Evolutionary conservation across 2,329 filamentous ascomycete genomes (phyloP).

Genomic region (Ascochyta fabae): DNA sequence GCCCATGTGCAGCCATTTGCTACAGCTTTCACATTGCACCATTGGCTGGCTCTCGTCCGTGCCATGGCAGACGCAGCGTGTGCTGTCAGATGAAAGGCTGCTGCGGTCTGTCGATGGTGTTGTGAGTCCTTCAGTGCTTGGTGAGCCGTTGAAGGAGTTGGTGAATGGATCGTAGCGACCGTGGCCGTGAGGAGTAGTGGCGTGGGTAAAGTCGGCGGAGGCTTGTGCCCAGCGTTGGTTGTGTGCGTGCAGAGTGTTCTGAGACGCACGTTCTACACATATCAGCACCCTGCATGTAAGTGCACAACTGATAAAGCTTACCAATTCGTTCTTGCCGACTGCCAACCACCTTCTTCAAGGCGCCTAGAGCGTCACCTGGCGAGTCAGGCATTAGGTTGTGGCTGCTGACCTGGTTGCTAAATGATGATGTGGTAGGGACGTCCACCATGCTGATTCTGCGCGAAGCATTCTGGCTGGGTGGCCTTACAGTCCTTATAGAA

Average conservation of each 20-base stretch:
- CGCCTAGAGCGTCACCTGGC: conserved; percentile 49
- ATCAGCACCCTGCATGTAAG: background rate
- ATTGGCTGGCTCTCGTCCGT: conserved; percentile 62
- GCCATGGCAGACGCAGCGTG: conserved; percentile 65
- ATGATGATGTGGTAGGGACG: conserved; percentile 31
- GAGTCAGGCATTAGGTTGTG: conserved; percentile 41
- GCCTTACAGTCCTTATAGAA: conserved; percentile 33
- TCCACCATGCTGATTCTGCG: conserved; percentile 45
- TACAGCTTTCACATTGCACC: conserved; percentile 69
- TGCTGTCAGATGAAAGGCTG: conserved; percentile 57
- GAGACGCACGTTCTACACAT: conserved; percentile 37
- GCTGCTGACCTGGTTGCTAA: conserved; percentile 28
- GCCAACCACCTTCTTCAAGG: conserved; percentile 50
- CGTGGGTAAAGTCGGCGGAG: conserved; percentile 45
- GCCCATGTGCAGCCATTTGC: conserved; percentile 66
- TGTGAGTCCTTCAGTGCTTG: conserved; percentile 55
- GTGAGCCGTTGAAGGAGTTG: conserved; percentile 49
- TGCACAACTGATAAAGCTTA: conserved; percentile 22
- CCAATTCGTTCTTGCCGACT: conserved; percentile 45
- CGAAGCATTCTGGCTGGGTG: conserved; percentile 30
- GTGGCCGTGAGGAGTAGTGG: conserved; percentile 25
- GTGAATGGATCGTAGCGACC: conserved; percentile 46
- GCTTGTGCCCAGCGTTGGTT: conserved; percentile 56
- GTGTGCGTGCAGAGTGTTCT: conserved; percentile 50
- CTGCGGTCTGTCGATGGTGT: conserved; percentile 62